Conservation (phyloP, 345 rosid genomes). For the Geranium rotundifolium region DNA sequence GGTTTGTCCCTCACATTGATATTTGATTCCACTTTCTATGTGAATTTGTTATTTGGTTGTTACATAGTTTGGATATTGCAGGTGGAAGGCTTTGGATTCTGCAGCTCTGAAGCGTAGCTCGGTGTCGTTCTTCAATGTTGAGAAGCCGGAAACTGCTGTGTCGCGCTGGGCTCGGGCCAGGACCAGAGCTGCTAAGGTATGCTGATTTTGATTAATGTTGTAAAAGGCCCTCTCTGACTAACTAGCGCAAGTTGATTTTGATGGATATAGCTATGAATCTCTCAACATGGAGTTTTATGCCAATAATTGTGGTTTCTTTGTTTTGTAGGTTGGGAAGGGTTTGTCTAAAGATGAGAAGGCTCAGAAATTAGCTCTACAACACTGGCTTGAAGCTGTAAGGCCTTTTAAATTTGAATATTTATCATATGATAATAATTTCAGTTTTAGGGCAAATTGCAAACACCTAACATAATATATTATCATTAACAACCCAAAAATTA, state of each 20-base stretch:
- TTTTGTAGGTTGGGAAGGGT: slow-evolving; percentile 67
- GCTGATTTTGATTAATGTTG: too few relatives aligned
- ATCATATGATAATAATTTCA: too few relatives aligned
- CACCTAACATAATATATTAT: too few relatives aligned
- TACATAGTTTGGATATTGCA: slow-evolving; percentile 11
- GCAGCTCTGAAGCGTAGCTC: neutral
- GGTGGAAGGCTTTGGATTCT: slow-evolving; percentile 94
- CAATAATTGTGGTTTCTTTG: neutral
- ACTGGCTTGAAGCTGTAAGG: slow-evolving; percentile 99
- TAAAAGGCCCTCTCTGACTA: too few relatives aligned
- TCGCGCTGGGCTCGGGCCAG: slow-evolving; percentile 97
- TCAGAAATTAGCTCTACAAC: slow-evolving; percentile 67
- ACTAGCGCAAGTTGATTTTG: too few relatives aligned
- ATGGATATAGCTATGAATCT: too few relatives aligned
- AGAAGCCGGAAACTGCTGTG: slow-evolving; percentile 84
- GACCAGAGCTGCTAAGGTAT: slow-evolving; percentile 71
- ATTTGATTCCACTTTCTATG: neutral
- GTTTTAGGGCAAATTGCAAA: too few relatives aligned
- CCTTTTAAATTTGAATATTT: neutral
- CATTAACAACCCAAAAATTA: too few relatives aligned
- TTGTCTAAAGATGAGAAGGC: slow-evolving; percentile 85
- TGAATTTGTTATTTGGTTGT: slow-evolving; percentile 10
- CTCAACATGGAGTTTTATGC: neutral
- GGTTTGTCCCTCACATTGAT: slow-evolving; percentile 27
- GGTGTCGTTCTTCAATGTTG: slow-evolving; percentile 67